phyloP scores from a whole-genome alignment of 495 filamentous ascomycete species.

The Neurospora sp. region DNA sequence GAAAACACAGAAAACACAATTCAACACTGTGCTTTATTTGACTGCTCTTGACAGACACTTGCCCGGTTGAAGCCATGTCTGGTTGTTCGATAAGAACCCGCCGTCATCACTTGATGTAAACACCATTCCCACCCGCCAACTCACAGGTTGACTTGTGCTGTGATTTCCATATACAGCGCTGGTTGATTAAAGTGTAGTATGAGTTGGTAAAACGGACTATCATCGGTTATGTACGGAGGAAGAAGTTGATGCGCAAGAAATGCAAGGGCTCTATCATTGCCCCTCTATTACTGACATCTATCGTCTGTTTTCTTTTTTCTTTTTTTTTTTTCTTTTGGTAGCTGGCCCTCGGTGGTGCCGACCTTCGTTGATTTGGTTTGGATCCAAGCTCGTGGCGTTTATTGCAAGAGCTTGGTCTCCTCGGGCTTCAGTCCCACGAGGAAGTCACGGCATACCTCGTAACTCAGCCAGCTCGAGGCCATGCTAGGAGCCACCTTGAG shows the following conservation, averaged over 20 bases:
- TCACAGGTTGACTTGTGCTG: background rate
- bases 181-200: background rate
- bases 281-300: background rate
- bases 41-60: background rate
- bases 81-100: background rate
- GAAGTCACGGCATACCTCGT: conserved; percentile 84
- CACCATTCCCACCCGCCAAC: background rate
- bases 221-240: background rate
- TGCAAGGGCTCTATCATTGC: background rate
- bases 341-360: background rate
- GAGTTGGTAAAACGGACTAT: background rate
- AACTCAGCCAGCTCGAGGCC: conserved; percentile 97
- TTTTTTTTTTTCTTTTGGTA: background rate
- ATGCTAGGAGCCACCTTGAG: conserved; percentile 97
- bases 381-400: background rate
- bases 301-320: background rate
- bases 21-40: background rate
- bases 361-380: background rate
- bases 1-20: background rate
- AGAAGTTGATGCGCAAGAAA: background rate
- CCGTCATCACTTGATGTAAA: background rate
- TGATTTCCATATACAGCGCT: background rate
- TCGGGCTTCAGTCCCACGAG: conserved; percentile 47
- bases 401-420: conserved; percentile 24
- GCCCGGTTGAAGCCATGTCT: background rate